Conservation (phyloP, 768 basidiomycete species). For the Russula brevipes region DNA sequence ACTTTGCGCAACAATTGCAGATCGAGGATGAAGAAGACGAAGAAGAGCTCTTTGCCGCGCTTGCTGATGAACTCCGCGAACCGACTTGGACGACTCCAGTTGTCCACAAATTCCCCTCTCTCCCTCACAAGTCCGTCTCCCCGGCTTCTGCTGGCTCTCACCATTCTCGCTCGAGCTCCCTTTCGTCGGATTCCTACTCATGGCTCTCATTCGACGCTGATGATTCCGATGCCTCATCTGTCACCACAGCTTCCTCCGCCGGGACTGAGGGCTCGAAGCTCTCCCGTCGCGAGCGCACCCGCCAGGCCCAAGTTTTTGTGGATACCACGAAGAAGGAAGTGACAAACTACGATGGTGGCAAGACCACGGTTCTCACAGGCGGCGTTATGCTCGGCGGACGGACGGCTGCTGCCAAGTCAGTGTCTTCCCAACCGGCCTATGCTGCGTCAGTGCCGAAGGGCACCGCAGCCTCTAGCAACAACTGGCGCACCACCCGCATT, state of each 20-base stretch:
- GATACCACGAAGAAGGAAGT: conserved; percentile 73
- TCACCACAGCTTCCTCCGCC: conserved; percentile 41
- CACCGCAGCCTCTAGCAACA: conserved; percentile 33
- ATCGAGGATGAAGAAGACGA: conserved; percentile 69
- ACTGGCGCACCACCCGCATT: conserved; percentile 57
- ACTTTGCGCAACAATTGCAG: conserved; percentile 68
- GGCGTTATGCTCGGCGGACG: conserved; percentile 75
- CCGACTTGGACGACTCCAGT: conserved; percentile 68
- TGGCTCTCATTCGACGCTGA: conserved; percentile 62
- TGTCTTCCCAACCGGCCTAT: conserved; percentile 32
- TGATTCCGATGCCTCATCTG: conserved; percentile 37
- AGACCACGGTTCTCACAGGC: conserved; percentile 82
- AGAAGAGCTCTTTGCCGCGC: conserved; percentile 67
- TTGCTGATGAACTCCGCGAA: conserved; percentile 63
- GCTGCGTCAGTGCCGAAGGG: conserved; percentile 7
- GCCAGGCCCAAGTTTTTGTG: conserved; percentile 65
- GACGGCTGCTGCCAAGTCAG: conserved; percentile 23
- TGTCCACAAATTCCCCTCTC: conserved; percentile 50
- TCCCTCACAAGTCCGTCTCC: conserved; percentile 46
- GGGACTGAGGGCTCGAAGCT: conserved; percentile 39
- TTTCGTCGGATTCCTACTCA: conserved; percentile 68
- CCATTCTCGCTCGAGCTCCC: conserved; percentile 49
- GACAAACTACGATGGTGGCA: conserved; percentile 82
- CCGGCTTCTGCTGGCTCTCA: conserved; percentile 53
- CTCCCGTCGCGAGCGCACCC: conserved; percentile 64